Percentiles rank a stretch among this genome's conserved stretches.
Conservation (phyloP, 345 rosid species). For the Pseudoturritis turrita region DNA sequence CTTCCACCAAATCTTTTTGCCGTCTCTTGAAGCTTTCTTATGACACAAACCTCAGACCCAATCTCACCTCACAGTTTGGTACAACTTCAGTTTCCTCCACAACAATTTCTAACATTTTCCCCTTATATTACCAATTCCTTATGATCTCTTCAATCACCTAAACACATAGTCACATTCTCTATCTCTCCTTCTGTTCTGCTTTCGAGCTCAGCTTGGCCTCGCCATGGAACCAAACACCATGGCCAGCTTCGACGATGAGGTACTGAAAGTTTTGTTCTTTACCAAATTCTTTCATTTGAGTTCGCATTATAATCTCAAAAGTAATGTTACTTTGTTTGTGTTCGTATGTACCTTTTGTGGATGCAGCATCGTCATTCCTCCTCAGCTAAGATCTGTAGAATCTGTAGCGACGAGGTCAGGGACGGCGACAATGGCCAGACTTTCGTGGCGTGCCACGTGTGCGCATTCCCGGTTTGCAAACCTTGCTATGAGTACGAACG, state of each 20-base stretch:
- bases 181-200: conserved; percentile 1
- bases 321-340: background rate
- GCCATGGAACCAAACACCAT: conserved; percentile 50
- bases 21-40: conserved; percentile 36
- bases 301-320: background rate
- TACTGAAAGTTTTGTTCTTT: conserved; percentile 13
- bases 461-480: conserved; percentile 79
- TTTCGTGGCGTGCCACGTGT: conserved; percentile 76
- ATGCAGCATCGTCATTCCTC: conserved; percentile 43
- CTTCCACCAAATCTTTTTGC: conserved; percentile 35
- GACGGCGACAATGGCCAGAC: conserved; percentile 46
- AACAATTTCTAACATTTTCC: background rate
- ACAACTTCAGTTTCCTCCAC: conserved; percentile 22
- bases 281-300: background rate
- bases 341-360: background rate
- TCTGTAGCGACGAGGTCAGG: conserved; percentile 80
- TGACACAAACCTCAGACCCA: conserved; percentile 36
- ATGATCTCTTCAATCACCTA: conserved; percentile 22
- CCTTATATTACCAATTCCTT: conserved; percentile 7
- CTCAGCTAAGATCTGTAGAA: conserved; percentile 48
- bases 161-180: conserved; percentile 17
- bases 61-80: conserved; percentile 88
- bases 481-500: conserved; percentile 93
- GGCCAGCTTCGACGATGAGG: conserved; percentile 56
- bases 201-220: background rate